A percentile compares a stretch with the other conserved stretches of the same genome.
phyloP scores from a whole-genome alignment of 2,329 filamentous ascomycete species.

The Emmonsia crescens region DNA sequence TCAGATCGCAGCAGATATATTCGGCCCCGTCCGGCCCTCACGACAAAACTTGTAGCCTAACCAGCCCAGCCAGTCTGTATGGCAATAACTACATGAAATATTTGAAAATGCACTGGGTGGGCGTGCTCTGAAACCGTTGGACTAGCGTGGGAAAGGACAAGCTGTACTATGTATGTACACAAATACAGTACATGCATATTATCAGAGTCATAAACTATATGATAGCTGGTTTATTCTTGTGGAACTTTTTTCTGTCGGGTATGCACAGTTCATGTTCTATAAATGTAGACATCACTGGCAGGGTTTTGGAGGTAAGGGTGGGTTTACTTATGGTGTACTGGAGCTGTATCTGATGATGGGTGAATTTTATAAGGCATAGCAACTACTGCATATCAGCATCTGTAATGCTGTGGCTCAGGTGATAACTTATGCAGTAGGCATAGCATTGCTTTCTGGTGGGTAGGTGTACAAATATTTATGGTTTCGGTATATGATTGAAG shows the following conservation, averaged over 20 bases:
- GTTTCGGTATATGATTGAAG: background rate
- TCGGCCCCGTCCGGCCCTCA: background rate
- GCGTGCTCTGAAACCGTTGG: background rate
- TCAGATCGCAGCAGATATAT: background rate
- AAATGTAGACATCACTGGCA: too few species aligned
- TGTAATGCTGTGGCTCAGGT: background rate
- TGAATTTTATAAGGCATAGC: background rate
- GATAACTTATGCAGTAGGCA: background rate
- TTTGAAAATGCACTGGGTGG: background rate
- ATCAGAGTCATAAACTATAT: background rate
- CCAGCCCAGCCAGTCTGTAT: background rate
- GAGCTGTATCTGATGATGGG: background rate
- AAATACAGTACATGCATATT: background rate
- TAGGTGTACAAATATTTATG: background rate
- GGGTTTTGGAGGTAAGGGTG: background rate
- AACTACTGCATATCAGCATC: background rate
- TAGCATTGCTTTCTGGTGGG: background rate
- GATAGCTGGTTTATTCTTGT: background rate
- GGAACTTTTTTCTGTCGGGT: background rate
- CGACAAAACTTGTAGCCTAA: background rate
- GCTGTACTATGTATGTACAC: background rate
- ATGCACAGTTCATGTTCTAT: background rate
- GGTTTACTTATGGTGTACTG: background rate
- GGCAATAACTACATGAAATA: background rate
- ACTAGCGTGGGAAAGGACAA: background rate